These are phyloP conservation scores for Aspergillus sclerotiicarbonarius DNA, from an alignment of 495 filamentous ascomycete genomes.

Conservation along the genomic window DNA sequence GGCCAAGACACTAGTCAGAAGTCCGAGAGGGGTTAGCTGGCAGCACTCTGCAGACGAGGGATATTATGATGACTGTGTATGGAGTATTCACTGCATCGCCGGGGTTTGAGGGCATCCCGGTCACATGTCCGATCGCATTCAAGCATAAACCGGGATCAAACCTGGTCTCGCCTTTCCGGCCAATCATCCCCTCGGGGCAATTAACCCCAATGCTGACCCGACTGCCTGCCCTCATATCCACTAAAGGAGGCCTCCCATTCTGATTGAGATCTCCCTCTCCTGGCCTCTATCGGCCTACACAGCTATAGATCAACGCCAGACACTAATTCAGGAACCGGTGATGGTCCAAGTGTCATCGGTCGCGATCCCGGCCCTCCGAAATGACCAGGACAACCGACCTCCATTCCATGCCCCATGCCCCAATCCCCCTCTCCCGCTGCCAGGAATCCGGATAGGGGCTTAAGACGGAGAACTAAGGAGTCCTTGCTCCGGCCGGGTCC, in stretches of 20 bases:
- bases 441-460: background rate
- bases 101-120: too few species aligned
- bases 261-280: background rate
- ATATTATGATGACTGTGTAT: too few species aligned
- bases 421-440: background rate
- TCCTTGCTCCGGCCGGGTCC: background rate
- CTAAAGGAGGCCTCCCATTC: background rate
- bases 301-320: background rate
- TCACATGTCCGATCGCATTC: background rate
- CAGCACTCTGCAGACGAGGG: too few species aligned
- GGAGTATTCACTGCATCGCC: too few species aligned
- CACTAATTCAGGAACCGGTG: background rate
- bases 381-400: constrained; percentile 4
- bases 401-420: background rate
- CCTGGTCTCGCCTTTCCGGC: background rate
- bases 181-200: background rate
- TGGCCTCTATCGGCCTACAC: background rate
- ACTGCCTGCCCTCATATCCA: background rate
- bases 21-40: too few species aligned
- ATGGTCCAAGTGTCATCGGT: background rate
- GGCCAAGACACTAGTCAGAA: too few species aligned
- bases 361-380: background rate
- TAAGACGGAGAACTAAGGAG: constrained; percentile 1
- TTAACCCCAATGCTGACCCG: background rate
- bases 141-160: constrained; percentile 1